Conservation (phyloP, 768 basidiomycete species). For the Auricularia cornea region DNA sequence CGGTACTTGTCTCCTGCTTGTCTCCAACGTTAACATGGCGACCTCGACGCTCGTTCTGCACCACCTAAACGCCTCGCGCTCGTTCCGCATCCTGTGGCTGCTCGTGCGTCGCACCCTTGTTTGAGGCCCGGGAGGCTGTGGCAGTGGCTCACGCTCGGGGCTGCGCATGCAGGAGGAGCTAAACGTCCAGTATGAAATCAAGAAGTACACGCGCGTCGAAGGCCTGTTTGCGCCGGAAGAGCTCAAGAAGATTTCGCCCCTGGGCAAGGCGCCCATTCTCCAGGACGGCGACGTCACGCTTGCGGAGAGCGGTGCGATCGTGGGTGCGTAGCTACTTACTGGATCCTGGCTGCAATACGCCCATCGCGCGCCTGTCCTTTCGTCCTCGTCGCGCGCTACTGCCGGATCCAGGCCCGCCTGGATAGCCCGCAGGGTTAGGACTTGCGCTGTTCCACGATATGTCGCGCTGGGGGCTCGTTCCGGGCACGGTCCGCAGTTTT, state of each 20-base stretch:
- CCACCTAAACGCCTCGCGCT: constrained; percentile 17
- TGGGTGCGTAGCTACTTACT: constrained; percentile 31
- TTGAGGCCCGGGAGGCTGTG: not conserved
- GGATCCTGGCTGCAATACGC: not conserved
- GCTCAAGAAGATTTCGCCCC: constrained; percentile 30
- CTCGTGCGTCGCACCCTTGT: constrained; percentile 11
- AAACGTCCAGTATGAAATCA: constrained; percentile 35
- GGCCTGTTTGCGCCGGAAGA: constrained; percentile 30
- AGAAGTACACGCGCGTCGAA: constrained; percentile 28
- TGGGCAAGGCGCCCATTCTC: constrained; percentile 41
- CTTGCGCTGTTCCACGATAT: no score
- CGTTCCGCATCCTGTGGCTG: constrained; percentile 22
- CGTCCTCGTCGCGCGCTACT: not conserved
- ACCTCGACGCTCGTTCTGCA: constrained; percentile 3
- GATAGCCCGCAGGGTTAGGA: no score
- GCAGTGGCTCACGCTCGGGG: no score
- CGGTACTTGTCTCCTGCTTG: no score
- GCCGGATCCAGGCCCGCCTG: no score
- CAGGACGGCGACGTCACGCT: constrained; percentile 37
- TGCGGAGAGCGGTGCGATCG: constrained; percentile 37
- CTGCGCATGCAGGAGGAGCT: constrained; percentile 42
- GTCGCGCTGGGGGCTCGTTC: no score
- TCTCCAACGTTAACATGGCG: no score
- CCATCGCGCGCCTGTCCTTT: not conserved
- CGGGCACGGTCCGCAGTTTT: no score